phyloP scores from a whole-genome alignment of 1,284 basidiomycete genomes.

The Melampsora americana region DNA sequence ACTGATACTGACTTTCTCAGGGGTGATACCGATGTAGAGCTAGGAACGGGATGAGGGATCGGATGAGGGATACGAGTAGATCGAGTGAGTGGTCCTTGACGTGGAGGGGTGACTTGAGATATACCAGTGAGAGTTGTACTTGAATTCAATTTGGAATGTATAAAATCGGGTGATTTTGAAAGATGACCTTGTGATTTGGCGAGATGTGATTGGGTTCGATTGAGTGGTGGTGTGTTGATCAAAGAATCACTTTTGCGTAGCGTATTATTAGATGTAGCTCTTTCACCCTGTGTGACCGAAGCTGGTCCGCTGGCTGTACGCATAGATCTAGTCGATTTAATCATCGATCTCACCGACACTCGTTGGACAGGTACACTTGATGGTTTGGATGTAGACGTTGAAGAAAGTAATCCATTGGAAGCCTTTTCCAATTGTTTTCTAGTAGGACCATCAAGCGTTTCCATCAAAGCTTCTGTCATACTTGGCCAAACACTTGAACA shows the following conservation, averaged over 20 bases:
- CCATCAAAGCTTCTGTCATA: slow-evolving; percentile 65
- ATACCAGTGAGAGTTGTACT: background rate
- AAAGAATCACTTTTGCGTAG: slow-evolving; percentile 6
- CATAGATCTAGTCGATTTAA: slow-evolving; percentile 29
- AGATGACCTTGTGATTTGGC: background rate
- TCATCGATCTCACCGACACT: slow-evolving; percentile 35
- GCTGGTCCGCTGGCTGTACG: background rate
- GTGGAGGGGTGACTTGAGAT: slow-evolving; percentile 11
- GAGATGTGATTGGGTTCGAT: background rate
- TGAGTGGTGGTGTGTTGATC: background rate
- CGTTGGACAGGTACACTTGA: slow-evolving; percentile 30
- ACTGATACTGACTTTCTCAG: slow-evolving; percentile 57
- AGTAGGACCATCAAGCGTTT: slow-evolving; percentile 66
- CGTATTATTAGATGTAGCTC: slow-evolving; percentile 43
- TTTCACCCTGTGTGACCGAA: slow-evolving; percentile 42
- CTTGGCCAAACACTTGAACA: slow-evolving; percentile 74
- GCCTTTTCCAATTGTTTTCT: slow-evolving; percentile 78
- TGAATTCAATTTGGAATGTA: background rate
- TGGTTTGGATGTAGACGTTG: slow-evolving; percentile 53
- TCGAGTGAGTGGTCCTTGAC: slow-evolving; percentile 5
- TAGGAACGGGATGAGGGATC: background rate
- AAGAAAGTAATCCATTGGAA: slow-evolving; percentile 64
- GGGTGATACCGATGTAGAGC: slow-evolving; percentile 25
- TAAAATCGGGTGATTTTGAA: background rate
- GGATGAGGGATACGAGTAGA: slow-evolving; percentile 6